Evolutionary conservation across 2,329 filamentous ascomycete species (phyloP), one percentile per base, ranked within the genome.

Genomic region (Corniculantispora saksenae): DNA sequence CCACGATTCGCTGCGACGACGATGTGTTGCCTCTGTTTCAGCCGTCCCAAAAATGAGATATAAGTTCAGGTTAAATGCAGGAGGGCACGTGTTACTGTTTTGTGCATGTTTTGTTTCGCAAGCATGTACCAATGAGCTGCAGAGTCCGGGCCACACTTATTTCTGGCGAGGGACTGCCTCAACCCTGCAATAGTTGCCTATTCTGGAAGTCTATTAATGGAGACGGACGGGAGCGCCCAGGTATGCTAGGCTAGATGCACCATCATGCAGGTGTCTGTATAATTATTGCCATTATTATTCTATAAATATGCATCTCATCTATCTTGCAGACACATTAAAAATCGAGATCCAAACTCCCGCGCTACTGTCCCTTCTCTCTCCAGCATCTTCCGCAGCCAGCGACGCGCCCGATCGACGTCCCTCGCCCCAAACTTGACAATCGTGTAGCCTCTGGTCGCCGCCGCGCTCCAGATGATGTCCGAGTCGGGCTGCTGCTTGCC

Each of bases 381-480:
- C 54, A 94, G 78, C 83, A 96, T 89, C 10, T 80, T 82, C 19
- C 86, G 85, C 66, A 96, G 81, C 91, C 92, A 97, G 43, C 83
- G 78, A 68, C 90, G 86, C 91, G 19, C 92, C 17, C 88, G 89
- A 75, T 97, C 91, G 29, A 95, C 88, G 62, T 88, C 89, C 62
- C 82, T 83, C 3, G 92, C 91, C 2, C 91, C 91, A 73, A 97
- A 94, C 75, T 97, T 97, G 67, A 97, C 89, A n/a, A 95, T 83
- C 3, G 92, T 88, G 72, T 92, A 94, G 3, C 91, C 89, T 54
- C 91, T 83, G 40, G 93, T 86, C 38, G 83, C 84, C 17, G 91
- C 89, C n/a, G 89, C 91, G 23, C 91, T 92, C 91, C 91, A 94
- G 3, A 92, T 80, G 5, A 94, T 76, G 43, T 83, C 83, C 59